Evolutionary conservation across 768 basidiomycete species (phyloP).

Genomic region (Termitomyces sp.): DNA sequence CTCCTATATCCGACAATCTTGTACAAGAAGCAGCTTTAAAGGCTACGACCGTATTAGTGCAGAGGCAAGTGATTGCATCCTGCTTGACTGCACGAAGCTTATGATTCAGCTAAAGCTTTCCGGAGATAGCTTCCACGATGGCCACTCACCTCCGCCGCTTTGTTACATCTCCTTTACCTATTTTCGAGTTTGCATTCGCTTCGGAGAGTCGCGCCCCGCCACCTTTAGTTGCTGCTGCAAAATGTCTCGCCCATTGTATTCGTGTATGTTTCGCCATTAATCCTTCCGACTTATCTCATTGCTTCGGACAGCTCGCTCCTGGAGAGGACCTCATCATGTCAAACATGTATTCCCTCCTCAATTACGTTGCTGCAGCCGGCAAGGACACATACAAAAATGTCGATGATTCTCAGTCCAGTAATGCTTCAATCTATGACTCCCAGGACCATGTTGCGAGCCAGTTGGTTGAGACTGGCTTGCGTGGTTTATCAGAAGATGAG

Average conservation of each 20-base stretch:
- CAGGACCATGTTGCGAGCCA: conserved; percentile 47
- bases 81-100: not conserved
- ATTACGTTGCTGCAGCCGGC: conserved; percentile 82
- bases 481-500: conserved; percentile 76
- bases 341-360: conserved; percentile 93
- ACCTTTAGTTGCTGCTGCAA: conserved; percentile 79
- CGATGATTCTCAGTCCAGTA: conserved; percentile 33
- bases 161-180: conserved; percentile 79
- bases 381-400: conserved; percentile 63
- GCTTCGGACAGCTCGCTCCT: conserved; percentile 57
- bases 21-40: conserved; percentile 89
- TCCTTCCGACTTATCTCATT: conserved; percentile 1
- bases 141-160: conserved; percentile 79
- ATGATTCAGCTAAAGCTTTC: conserved; percentile 50
- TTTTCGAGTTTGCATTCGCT: conserved; percentile 83
- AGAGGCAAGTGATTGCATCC: conserved; percentile 45
- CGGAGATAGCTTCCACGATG: conserved; percentile 69
- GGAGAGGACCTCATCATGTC: conserved; percentile 90
- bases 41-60: conserved; percentile 76
- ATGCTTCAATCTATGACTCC: conserved; percentile 34
- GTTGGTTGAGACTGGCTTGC: conserved; percentile 57
- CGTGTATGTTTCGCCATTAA: conserved; percentile 41
- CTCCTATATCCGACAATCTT: conserved; percentile 76
- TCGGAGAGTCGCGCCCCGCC: conserved; percentile 70
- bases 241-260: conserved; percentile 86